A percentile compares a stretch with the other conserved stretches of the same genome.
Conservation (phyloP, 495 filamentous ascomycete genomes). For the Xylaria nigripes region DNA sequence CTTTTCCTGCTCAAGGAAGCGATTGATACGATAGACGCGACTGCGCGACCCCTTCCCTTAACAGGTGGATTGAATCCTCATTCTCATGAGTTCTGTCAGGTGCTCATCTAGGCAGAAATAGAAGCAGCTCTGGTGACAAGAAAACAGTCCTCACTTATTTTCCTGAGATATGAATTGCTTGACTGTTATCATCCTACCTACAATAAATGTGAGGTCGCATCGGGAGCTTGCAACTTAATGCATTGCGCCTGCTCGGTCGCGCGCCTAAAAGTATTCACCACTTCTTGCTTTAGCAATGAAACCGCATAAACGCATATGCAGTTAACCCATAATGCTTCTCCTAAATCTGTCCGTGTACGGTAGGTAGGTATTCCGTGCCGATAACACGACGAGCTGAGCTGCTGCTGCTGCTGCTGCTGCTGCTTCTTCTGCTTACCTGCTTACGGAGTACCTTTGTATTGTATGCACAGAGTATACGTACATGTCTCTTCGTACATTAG, state of each 20-base stretch:
- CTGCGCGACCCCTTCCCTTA: constrained; percentile 1
- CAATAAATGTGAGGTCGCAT: neutral
- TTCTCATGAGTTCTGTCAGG: neutral
- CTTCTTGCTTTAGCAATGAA: neutral
- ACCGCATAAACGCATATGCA: constrained; percentile 2
- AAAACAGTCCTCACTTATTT: neutral
- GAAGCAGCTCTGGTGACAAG: neutral
- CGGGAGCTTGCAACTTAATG: neutral
- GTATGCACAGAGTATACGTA: too few species aligned
- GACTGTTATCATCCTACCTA: neutral
- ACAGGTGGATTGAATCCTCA: neutral
- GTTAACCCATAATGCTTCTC: neutral
- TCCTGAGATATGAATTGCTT: neutral
- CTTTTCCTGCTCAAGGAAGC: neutral
- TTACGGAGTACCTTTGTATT: too few species aligned
- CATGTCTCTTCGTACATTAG: too few species aligned
- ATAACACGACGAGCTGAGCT: too few species aligned
- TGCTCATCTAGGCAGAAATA: neutral
- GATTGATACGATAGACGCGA: neutral
- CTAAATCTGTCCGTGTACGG: too few species aligned
- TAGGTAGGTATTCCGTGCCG: too few species aligned
- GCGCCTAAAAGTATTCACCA: too few species aligned
- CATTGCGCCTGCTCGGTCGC: neutral
- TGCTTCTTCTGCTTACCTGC: too few species aligned
- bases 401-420: too few species aligned